phyloP scores from a whole-genome alignment of 2,329 filamentous ascomycete species.

The Colletotrichum musae region DNA sequence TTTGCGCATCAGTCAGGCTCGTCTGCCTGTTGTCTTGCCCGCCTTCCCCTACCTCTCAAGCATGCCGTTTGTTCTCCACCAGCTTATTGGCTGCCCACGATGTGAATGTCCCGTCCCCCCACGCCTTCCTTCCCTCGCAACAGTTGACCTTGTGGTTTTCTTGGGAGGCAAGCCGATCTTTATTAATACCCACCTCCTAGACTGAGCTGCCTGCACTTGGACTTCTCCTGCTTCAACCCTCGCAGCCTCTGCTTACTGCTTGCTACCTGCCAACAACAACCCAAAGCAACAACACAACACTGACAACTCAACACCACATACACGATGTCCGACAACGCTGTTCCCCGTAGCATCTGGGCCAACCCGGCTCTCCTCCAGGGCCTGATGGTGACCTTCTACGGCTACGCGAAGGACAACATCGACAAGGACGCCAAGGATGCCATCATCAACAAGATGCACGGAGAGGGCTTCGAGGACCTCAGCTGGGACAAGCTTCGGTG shows the following conservation, averaged over 20 bases:
- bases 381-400: constrained; percentile 52
- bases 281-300: not conserved
- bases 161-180: no score
- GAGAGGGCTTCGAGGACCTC: constrained; percentile 49
- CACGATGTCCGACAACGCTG: constrained; percentile 34
- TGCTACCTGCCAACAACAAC: not conserved
- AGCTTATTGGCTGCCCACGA: no score
- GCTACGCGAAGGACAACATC: constrained; percentile 47
- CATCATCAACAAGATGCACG: constrained; percentile 52
- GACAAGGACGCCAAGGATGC: constrained; percentile 47
- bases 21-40: no score
- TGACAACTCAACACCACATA: not conserved
- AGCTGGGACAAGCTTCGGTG: constrained; percentile 64
- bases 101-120: no score
- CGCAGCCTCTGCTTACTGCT: not conserved
- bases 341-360: constrained; percentile 47
- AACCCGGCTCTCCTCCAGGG: constrained; percentile 52
- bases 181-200: no score
- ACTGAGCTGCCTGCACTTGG: no score
- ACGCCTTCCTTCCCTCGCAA: no score
- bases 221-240: no score
- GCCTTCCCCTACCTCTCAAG: no score
- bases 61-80: no score
- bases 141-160: no score
- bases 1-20: no score